Base-by-base conservation (phyloP, 139 green algal genomes). In the Haematococcus lacustris region DNA sequence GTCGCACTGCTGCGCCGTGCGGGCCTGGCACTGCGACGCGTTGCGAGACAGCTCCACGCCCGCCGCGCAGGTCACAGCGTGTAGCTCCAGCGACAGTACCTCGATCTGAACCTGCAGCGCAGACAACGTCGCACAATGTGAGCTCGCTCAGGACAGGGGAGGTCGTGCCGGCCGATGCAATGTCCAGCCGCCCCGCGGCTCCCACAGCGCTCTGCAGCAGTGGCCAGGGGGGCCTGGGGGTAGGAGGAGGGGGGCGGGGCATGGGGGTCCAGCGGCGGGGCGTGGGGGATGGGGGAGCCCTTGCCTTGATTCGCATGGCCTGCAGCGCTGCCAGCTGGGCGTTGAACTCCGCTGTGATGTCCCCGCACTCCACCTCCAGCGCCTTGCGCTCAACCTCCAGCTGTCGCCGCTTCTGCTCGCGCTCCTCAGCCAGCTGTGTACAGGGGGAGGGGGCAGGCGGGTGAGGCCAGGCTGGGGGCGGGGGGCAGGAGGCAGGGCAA, bases 331-430 rank as follows among this genome's bases (percentile, higher is more conserved):
- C 68, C 25, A 72, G 50, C n/a, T 71, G 66, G 26, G 30, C 37
- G 63, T 81, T 75, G 25, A 81, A 41, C 65, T 37, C 65, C 53
- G 38, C 51, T 0, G 71, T 50, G 21, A 77, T 51, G 26, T 81
- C 76, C 17, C 62, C 57, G 35, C 68, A 39, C n/a, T 57, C 40
- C 53, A 74, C 57, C 39, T 75, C 70, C 71, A 65, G 1, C 17
- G 13, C 38, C 57, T 75, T 77, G 23, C 69, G 47, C 70, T 81
- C 76, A 28, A 39, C 62, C 65, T 81, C 76, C 70, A 81, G 53
- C 38, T 68, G 41, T 39, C 76, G 70, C 23, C 71, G 70, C 34
- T 75, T 40, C 39, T 73, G 75, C 47, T 77, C 71, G 34, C 32
- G n/a, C 71, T 82, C 76, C 76, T 82, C 76, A 0, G 53, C 53